Evolutionary conservation across 495 filamentous ascomycete genomes (phyloP).

Genomic region (Talaromyces wortmannii): DNA sequence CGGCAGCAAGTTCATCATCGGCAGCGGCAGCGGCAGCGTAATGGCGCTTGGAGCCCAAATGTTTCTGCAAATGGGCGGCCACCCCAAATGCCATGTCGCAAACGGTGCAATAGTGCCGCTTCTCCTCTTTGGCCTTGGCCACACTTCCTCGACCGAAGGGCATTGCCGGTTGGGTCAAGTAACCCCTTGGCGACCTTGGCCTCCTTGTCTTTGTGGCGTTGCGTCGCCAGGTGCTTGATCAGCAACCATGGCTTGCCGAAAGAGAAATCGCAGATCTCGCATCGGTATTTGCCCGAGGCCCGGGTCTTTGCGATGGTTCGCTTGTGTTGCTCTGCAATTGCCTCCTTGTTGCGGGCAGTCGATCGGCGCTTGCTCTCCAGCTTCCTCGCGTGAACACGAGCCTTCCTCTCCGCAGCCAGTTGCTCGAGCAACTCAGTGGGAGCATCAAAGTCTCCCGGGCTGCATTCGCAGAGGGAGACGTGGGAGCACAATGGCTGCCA

Average conservation of each 20-base stretch:
- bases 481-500: conserved; percentile 1
- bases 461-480: not conserved
- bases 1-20: conserved; percentile 3
- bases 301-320: conserved; percentile 1
- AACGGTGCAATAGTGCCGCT: not conserved
- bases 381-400: not conserved
- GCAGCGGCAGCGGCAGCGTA: not conserved
- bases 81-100: not conserved
- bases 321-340: not conserved
- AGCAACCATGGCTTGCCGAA: too few species aligned
- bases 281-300: too few species aligned
- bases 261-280: too few species aligned
- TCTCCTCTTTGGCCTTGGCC: too few species aligned
- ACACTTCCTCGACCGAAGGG: too few species aligned
- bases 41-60: conserved; percentile 1
- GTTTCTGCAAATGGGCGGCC: conserved; percentile 1
- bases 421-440: not conserved
- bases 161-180: too few species aligned
- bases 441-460: not conserved
- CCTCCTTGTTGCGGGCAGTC: not conserved
- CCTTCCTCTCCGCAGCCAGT: conserved; percentile 1
- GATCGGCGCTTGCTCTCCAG: not conserved
- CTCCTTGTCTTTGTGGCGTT: too few species aligned
- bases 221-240: too few species aligned
- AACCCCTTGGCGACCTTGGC: too few species aligned